Evolutionary conservation across 1,284 basidiomycete species (phyloP).

Genomic region (Ustilago esculenta): DNA sequence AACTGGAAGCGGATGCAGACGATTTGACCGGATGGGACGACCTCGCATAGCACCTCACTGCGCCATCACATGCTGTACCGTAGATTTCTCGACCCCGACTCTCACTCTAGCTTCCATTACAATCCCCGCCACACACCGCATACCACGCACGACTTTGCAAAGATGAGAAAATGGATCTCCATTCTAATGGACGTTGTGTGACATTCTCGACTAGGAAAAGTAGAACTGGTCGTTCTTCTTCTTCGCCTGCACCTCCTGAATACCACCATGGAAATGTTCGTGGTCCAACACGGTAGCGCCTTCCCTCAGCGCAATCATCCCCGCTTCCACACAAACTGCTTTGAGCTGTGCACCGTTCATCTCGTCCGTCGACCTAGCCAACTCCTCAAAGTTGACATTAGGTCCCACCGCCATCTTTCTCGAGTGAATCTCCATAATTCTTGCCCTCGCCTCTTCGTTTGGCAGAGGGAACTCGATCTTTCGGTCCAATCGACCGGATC

Average conservation of each 20-base stretch:
- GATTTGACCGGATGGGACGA: slow-evolving; percentile 48
- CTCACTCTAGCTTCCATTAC: neutral
- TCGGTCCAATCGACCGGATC: slow-evolving; percentile 79
- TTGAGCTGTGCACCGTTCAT: slow-evolving; percentile 76
- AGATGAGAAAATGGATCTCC: too few relatives aligned
- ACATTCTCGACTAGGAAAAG: slow-evolving; percentile 33
- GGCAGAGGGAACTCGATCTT: slow-evolving; percentile 85
- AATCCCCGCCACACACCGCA: neutral
- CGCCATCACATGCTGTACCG: too few relatives aligned
- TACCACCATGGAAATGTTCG: slow-evolving; percentile 66
- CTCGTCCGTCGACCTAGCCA: slow-evolving; percentile 79
- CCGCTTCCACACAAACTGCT: slow-evolving; percentile 83
- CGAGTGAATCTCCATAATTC: slow-evolving; percentile 82
- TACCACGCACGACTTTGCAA: neutral
- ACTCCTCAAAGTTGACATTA: slow-evolving; percentile 80
- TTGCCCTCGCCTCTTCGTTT: slow-evolving; percentile 77
- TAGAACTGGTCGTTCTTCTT: slow-evolving; percentile 67
- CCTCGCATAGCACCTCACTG: slow-evolving; percentile 8
- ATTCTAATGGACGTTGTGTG: too few relatives aligned
- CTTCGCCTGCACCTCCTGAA: slow-evolving; percentile 67
- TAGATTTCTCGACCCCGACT: neutral
- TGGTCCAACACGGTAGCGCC: slow-evolving; percentile 75
- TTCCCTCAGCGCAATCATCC: slow-evolving; percentile 96
- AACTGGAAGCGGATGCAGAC: slow-evolving; percentile 10
- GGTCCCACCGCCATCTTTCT: slow-evolving; percentile 88